Evolutionary conservation across 2,329 filamentous ascomycete genomes (phyloP).

Genomic region (Trichophyton verrucosum): DNA sequence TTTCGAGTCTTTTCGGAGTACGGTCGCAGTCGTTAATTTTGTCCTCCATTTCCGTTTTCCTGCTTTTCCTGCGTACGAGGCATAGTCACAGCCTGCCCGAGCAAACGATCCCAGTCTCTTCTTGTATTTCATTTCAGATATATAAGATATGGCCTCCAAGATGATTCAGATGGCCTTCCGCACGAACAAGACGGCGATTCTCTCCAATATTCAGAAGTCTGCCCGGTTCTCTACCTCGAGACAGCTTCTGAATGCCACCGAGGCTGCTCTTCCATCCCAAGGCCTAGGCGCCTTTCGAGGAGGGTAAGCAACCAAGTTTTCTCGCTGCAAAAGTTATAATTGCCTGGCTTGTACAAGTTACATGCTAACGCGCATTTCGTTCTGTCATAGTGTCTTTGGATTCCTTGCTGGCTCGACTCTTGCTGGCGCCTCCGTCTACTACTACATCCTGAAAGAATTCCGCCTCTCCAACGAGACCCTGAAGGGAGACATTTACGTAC

Average conservation of each 20-base stretch:
- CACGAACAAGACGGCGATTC: neutral
- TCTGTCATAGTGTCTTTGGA: conserved; percentile 58
- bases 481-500: conserved; percentile 90
- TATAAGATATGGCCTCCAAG: neutral
- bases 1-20: neutral
- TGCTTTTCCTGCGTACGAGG: neutral
- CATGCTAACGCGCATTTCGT: conserved; percentile 5
- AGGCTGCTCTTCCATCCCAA: conserved; percentile 39
- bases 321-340: neutral
- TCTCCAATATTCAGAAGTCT: conserved; percentile 1
- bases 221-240: conserved; percentile 26
- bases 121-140: neutral
- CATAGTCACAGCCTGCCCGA: neutral
- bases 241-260: conserved; percentile 25
- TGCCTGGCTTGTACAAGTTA: neutral
- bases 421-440: conserved; percentile 72
- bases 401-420: conserved; percentile 77
- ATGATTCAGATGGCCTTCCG: neutral
- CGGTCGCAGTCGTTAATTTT: neutral
- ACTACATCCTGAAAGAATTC: conserved; percentile 88
- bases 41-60: neutral
- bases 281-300: conserved; percentile 60
- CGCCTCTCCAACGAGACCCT: conserved; percentile 84
- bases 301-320: conserved; percentile 43
- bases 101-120: neutral